Conservation (phyloP, 495 filamentous ascomycete species). For the Penicillium diatomitis region DNA sequence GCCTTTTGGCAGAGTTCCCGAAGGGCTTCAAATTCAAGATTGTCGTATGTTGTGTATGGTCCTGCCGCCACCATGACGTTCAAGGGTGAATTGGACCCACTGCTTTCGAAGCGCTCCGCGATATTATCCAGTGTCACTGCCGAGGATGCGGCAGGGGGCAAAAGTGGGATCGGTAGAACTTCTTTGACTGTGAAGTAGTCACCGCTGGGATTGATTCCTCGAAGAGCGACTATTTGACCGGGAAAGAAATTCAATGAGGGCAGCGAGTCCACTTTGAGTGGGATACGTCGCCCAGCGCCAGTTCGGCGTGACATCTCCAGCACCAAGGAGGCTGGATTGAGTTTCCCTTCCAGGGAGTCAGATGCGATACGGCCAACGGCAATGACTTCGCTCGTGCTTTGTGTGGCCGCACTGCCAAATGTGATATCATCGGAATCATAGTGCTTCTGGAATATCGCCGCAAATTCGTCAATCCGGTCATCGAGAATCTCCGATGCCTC, state of each 20-base stretch:
- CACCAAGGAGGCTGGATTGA: slow-evolving; percentile 74
- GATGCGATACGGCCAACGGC: slow-evolving; percentile 86
- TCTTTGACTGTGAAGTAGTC: slow-evolving; percentile 74
- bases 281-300: slow-evolving; percentile 71
- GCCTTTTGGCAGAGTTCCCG: slow-evolving; percentile 71
- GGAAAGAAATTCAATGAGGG: slow-evolving; percentile 79
- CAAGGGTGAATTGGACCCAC: slow-evolving; percentile 53
- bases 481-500: slow-evolving; percentile 89
- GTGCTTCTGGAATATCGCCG: slow-evolving; percentile 57
- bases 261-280: slow-evolving; percentile 63
- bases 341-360: slow-evolving; percentile 70
- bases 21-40: slow-evolving; percentile 79
- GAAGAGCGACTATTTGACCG: slow-evolving; percentile 82
- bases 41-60: slow-evolving; percentile 86
- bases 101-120: slow-evolving; percentile 52
- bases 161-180: slow-evolving; percentile 60
- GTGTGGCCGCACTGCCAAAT: slow-evolving; percentile 77
- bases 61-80: slow-evolving; percentile 72
- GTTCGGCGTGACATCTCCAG: slow-evolving; percentile 81
- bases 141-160: slow-evolving; percentile 58
- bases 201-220: slow-evolving; percentile 79
- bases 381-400: slow-evolving; percentile 77
- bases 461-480: slow-evolving; percentile 88
- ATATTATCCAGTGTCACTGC: slow-evolving; percentile 50
- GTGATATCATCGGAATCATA: slow-evolving; percentile 68